Percentiles rank a stretch among this genome's conserved stretches.
Evolutionary conservation across 768 basidiomycete species (phyloP).

Genomic region (Mycena olivaceomarginata): DNA sequence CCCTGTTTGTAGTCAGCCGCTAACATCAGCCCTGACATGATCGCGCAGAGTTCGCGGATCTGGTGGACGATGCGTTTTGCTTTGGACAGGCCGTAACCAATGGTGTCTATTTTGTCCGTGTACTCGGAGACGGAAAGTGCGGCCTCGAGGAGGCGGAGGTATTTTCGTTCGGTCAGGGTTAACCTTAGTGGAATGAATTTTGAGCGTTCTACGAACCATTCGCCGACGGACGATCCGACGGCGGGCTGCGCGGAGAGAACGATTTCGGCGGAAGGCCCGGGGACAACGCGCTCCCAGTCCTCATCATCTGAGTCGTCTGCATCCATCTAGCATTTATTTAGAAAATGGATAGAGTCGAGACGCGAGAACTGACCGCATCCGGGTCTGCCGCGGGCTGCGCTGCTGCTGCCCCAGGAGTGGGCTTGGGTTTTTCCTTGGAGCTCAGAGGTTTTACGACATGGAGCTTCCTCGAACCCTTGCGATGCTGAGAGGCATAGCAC

Average conservation of each 20-base stretch:
- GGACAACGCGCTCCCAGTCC: constrained; percentile 64
- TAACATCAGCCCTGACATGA: constrained; percentile 89
- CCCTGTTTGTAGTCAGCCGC: constrained; percentile 92
- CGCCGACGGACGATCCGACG: constrained; percentile 79
- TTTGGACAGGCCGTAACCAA: constrained; percentile 86
- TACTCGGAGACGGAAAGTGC: constrained; percentile 91
- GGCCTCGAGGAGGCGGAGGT: constrained; percentile 89
- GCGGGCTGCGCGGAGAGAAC: constrained; percentile 73
- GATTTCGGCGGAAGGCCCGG: constrained; percentile 57
- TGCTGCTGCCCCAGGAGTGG: constrained; percentile 16
- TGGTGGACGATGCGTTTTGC: constrained; percentile 92
- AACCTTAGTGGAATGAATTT: constrained; percentile 90
- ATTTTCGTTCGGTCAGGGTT: constrained; percentile 86
- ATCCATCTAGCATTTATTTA: constrained; percentile 63
- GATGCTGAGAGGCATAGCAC: constrained; percentile 89
- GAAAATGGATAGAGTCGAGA: not conserved
- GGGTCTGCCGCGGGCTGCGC: constrained; percentile 43
- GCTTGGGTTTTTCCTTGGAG: constrained; percentile 51
- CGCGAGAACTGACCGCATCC: constrained; percentile 56
- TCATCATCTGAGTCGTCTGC: constrained; percentile 66
- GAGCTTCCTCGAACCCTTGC: constrained; percentile 85
- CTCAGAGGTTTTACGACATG: constrained; percentile 74
- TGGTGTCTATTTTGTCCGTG: constrained; percentile 92
- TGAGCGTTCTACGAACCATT: constrained; percentile 90
- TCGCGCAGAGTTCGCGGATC: constrained; percentile 91